Base-by-base conservation (phyloP, 768 basidiomycete species). In the Kwoniella pini region DNA sequence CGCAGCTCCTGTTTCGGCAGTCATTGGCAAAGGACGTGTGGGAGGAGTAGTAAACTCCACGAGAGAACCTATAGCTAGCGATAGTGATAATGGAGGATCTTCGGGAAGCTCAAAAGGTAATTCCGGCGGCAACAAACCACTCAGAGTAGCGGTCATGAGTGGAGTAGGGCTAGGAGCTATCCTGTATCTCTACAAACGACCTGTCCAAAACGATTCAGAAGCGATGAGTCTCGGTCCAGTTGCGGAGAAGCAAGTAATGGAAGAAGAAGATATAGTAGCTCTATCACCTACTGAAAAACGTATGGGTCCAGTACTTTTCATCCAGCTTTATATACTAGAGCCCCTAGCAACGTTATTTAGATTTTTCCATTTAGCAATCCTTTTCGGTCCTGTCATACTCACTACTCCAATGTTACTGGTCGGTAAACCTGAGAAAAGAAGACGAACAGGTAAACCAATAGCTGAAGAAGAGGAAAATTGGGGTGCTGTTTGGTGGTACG, bases 401-500 rank as follows among this genome's bases (percentile, higher is more conserved):
- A 82, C 86, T 2, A 84, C 86, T 50, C 94, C 95, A 0, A 89
- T 97, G 86, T 81, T 98, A 19, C 81, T 94, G 24, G 59, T 81
- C 38, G 81, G 77, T 13, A 66, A 71, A 46, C 66, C 70, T 10
- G 67, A 80, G 87, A 9, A 89, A 86, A 19, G 81, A 78, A 31
- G 83, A 83, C 48, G 48, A 17, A 12, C 46, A n/a, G 63, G 57
- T 33, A 66, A 75, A 52, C 64, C 69, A 21, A 59, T 67, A 43
- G 79, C 80, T 48, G 81, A 85, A 44, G 83, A 83, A 12, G 88
- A 89, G 15, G 91, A 94, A 64, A 84, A 85, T 69, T 92, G 91
- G 91, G 92, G 92, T 36, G 92, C 91, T 0, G 83, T 93, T 2
- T 96, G 92, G 95, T 99, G 96, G 96, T 98, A 97, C 75, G 84